Evolutionary conservation across 2,329 filamentous ascomycete genomes (phyloP), one percentile per base, ranked within the genome.

Genomic region (Hypocreales sp.): DNA sequence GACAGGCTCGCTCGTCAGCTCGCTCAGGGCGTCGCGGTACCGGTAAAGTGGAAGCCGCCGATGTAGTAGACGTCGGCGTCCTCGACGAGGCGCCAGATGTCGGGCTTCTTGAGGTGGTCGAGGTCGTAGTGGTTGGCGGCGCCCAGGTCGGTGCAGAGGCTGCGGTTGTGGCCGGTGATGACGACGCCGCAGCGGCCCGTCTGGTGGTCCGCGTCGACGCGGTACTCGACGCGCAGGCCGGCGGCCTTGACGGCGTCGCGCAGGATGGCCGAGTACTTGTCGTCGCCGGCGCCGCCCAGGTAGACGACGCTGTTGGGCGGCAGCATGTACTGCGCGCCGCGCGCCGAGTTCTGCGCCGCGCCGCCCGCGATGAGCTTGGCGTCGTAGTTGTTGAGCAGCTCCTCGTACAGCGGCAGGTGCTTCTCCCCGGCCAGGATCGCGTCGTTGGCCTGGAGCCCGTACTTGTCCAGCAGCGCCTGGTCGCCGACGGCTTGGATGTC

Each of bases 91-190:
- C 72, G 68, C 90, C 90, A 98, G 57, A 95, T 78, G 58, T 87
- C 73, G 29, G 82, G 79, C 53, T 74, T 72, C 72, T 92, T 83
- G 53, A 98, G 61, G 56, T 98, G 90, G 37, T 90, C 83, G 28
- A 94, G 54, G 58, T 87, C 87, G 64, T 98, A 98, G 64, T 84
- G 79, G 65, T 98, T 98, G 42, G 90, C 90, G 35, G 90, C 90
- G 36, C 79, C 90, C 31, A 98, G 78, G 48, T 95, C 84, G 35
- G 90, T 98, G 66, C 79, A 81, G 66, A 98, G 77, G 52, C 76
- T 84, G 46, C 90, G 77, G 73, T 95, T 78, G 67, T 93, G 82
- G 50, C 84, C 90, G 20, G 87, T 98, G 58, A 98, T 94, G 55
- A 98, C 72, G 40, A 90, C 90, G 56, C 82, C 90, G 56, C 90